phyloP scores from a whole-genome alignment of 2,329 filamentous ascomycete species.

The Nakataea oryzae region DNA sequence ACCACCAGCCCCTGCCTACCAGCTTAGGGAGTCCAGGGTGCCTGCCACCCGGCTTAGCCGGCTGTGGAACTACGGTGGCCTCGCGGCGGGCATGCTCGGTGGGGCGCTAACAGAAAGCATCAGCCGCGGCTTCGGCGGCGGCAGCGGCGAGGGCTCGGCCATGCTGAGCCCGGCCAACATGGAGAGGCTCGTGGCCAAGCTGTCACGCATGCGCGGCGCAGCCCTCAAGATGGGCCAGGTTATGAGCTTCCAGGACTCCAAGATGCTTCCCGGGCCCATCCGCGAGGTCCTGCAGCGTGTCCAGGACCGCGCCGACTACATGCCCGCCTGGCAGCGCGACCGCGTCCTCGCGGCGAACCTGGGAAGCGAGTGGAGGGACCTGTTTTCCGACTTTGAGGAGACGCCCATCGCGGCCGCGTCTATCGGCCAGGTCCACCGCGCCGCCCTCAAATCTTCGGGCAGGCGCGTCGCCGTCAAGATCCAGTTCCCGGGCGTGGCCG shows the following conservation, averaged over 20 bases:
- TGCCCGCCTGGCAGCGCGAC: constrained; percentile 89
- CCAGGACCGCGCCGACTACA: constrained; percentile 94
- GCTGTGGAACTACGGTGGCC: constrained; percentile 87
- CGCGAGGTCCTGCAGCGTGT: constrained; percentile 87
- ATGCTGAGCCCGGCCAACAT: constrained; percentile 86
- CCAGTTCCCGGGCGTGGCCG: constrained; percentile 91
- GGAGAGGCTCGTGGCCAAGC: constrained; percentile 82
- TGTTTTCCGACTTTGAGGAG: constrained; percentile 81
- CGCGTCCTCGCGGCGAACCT: constrained; percentile 71
- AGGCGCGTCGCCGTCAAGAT: constrained; percentile 86
- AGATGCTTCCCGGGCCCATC: constrained; percentile 81
- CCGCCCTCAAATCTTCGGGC: constrained; percentile 64
- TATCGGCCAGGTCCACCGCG: constrained; percentile 91
- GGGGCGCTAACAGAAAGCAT: constrained; percentile 81
- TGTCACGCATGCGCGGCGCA: constrained; percentile 92
- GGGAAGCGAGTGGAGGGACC: constrained; percentile 70
- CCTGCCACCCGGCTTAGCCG: constrained; percentile 79
- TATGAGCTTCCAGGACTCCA: constrained; percentile 96
- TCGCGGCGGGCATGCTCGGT: constrained; percentile 91
- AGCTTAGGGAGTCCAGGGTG: constrained; percentile 80
- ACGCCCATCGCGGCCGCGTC: constrained; percentile 90
- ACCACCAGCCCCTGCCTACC: constrained; percentile 24
- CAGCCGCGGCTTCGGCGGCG: constrained; percentile 65
- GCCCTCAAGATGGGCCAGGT: constrained; percentile 97
- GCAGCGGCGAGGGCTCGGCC: constrained; percentile 54